Conservation (phyloP, 2,329 filamentous ascomycete species). For the Xylaria hypoxylon region DNA sequence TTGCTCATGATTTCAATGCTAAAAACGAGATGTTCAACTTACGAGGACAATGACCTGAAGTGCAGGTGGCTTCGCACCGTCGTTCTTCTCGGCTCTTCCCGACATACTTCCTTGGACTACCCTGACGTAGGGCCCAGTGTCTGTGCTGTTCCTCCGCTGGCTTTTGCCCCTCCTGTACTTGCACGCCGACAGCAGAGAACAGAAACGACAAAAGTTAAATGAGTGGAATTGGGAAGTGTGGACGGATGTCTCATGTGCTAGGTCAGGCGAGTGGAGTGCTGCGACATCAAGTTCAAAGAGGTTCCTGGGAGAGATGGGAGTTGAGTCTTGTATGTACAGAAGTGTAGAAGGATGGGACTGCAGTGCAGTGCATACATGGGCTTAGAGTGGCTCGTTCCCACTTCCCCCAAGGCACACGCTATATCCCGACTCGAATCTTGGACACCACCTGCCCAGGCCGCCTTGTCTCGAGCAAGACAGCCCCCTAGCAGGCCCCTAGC, state of each 20-base stretch:
- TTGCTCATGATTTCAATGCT: neutral
- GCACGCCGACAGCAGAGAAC: slow-evolving; percentile 3
- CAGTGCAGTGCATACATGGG: slow-evolving; percentile 16
- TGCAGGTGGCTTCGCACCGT: slow-evolving; percentile 56
- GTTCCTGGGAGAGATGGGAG: slow-evolving; percentile 19
- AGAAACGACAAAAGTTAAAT: neutral
- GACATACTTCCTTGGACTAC: slow-evolving; percentile 26
- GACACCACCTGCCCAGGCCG: slow-evolving; percentile 7
- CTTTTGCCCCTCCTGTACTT: slow-evolving; percentile 1
- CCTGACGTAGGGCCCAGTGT: slow-evolving; percentile 8
- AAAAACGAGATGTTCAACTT: slow-evolving; percentile 54
- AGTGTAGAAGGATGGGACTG: slow-evolving; percentile 23
- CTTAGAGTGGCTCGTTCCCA: slow-evolving; percentile 29
- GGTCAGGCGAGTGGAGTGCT: neutral
- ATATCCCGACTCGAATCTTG: slow-evolving; percentile 21
- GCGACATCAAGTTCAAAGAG: slow-evolving; percentile 2
- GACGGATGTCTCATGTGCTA: slow-evolving; percentile 3
- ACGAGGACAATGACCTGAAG: slow-evolving; percentile 82
- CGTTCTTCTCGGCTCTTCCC: slow-evolving; percentile 37
- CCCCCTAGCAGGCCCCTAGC: slow-evolving; percentile 31
- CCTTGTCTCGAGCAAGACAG: slow-evolving; percentile 31
- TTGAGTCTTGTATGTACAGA: slow-evolving; percentile 21
- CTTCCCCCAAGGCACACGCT: slow-evolving; percentile 24
- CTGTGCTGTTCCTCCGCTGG: neutral
- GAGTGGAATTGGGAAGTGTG: neutral